Conservation (phyloP, 805 yeast genomes). For the Barnettozyma vustinii region DNA sequence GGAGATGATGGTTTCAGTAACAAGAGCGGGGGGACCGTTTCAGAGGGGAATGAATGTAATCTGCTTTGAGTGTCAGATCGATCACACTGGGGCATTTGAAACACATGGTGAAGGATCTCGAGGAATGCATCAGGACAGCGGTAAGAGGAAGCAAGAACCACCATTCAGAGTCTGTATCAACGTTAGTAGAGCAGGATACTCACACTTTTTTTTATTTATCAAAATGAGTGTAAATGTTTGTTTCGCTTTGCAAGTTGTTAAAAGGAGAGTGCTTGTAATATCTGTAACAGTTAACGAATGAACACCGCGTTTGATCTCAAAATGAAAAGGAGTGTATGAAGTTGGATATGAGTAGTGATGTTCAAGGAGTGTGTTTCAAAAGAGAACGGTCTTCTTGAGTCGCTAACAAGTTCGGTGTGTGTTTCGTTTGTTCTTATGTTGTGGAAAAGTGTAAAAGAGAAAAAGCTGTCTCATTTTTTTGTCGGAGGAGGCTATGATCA, state of each 20-base stretch:
- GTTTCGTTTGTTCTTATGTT: not conserved
- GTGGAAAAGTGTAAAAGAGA: not conserved
- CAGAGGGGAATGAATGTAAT: not conserved
- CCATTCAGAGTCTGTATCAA: not conserved
- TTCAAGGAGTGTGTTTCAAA: not conserved
- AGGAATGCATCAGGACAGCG: not conserved
- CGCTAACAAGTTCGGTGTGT: not conserved
- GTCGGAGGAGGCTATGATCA: not conserved
- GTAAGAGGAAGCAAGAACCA: not conserved
- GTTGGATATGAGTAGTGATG: slow-evolving; percentile 22
- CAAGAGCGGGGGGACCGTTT: not conserved
- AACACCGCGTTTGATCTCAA: not conserved
- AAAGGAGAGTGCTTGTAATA: not conserved
- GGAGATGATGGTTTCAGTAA: not conserved
- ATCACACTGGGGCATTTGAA: no score
- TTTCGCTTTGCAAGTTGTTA: not conserved
- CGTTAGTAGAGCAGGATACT: not conserved
- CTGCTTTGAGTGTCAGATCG: no score
- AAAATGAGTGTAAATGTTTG: not conserved
- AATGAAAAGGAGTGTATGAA: slow-evolving; percentile 30
- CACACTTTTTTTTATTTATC: not conserved
- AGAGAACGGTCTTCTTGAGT: not conserved
- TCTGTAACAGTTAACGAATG: not conserved
- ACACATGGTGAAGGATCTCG: no score
- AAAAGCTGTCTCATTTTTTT: no score